phyloP scores from a whole-genome alignment of 192 early-diverging fungal species.

The Entomortierella lignicola region DNA sequence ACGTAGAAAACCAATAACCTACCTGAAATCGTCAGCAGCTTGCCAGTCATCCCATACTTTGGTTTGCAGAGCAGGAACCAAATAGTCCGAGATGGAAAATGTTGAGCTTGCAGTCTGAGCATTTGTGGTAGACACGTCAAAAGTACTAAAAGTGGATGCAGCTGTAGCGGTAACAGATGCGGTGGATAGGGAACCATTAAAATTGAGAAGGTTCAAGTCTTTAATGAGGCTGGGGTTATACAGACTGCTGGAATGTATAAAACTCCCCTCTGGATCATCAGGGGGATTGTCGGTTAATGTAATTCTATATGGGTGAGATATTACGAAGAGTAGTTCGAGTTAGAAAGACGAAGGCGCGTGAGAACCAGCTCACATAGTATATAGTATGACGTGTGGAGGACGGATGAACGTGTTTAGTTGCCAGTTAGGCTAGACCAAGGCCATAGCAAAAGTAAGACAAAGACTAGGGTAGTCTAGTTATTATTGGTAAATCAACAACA shows the following conservation, averaged over 20 bases:
- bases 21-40: conserved; percentile 41
- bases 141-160: not conserved
- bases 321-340: not conserved
- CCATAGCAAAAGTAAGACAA: too few species aligned
- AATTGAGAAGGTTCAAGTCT: conserved; percentile 25
- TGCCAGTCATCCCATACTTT: conserved; percentile 55
- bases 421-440: not conserved
- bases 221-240: conserved; percentile 33
- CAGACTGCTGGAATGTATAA: conserved; percentile 26
- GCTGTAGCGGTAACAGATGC: conserved; percentile 5
- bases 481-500: too few species aligned
- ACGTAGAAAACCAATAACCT: conserved; percentile 8
- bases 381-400: too few species aligned
- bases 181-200: not conserved
- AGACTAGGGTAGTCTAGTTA: too few species aligned
- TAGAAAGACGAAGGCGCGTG: conserved; percentile 1
- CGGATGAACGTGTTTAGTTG: not conserved
- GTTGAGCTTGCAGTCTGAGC: conserved; percentile 3
- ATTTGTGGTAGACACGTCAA: not conserved
- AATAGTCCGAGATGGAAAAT: conserved; percentile 52
- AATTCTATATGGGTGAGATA: conserved; percentile 27
- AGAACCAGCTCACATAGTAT: not conserved
- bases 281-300: conserved; percentile 51
- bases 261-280: conserved; percentile 51
- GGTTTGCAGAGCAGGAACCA: conserved; percentile 47